Evolutionary conservation across 1,284 basidiomycete genomes (phyloP), one percentile per base, ranked within the genome.

Genomic region (Ustilago trichophora): DNA sequence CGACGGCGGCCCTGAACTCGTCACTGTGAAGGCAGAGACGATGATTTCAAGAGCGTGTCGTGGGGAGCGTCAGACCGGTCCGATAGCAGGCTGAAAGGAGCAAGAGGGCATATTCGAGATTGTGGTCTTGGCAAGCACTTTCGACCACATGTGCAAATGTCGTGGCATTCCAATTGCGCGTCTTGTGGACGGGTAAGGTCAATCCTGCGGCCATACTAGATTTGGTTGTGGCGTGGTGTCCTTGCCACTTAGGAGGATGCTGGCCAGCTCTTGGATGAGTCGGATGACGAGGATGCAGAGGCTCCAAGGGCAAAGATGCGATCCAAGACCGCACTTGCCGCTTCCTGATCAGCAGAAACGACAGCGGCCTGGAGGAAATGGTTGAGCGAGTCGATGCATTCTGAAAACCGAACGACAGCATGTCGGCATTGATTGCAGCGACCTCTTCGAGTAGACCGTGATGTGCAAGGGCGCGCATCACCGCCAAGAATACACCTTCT

Each of bases 91-190:
- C 49, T 7, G 55, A 56, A 3, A 76, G 29, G 4, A 76, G 49
- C 12, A 59, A 16, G 1, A 76, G 54, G 5, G 63, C 74, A 11
- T 48, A 62, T 21, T 79, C 77, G n/a, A 71, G 16, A 16, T 72
- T 76, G 42, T 58, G 42, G 3, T 59, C 58, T 26, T 56, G 54
- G 11, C 51, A 57, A 18, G 72, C 73, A 22, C 56, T 47, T 5
- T 60, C 50, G 13, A 77, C 21, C 37, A 75, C 37, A 18, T 58
- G 60, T 19, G 59, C 47, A 35, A 70, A 73, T 2, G 74, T 78
- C 7, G 50, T 26, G 3, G 60, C 44, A n/a, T 70, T 72, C 72
- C 72, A 76, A 16, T 72, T 68, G 29, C 52, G 52, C 37, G 37
- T 53, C 31, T 38, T 46, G 16, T 55, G 32, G 7, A 34, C 5